phyloP scores from a whole-genome alignment of 768 basidiomycete genomes.

The Strobilomyces confusus region DNA sequence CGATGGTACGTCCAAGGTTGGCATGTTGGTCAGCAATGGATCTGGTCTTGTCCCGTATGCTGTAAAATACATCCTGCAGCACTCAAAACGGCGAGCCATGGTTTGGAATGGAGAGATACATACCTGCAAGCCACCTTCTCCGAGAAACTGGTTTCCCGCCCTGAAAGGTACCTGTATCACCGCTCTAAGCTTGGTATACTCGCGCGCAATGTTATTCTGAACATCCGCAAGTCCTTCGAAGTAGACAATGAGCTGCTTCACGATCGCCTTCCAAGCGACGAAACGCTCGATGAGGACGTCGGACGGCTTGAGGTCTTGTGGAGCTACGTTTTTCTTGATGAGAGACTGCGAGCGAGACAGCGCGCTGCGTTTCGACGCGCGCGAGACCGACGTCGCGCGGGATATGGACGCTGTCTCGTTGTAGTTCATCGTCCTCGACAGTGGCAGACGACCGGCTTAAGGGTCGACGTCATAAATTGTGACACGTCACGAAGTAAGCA shows the following conservation, averaged over 20 bases:
- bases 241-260: conserved; percentile 92
- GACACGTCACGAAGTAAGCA: conserved; percentile 14
- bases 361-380: conserved; percentile 63
- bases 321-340: conserved; percentile 91
- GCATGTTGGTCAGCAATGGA: conserved; percentile 94
- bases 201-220: conserved; percentile 90
- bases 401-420: conserved; percentile 53
- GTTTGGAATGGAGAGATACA: conserved; percentile 13
- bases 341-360: conserved; percentile 78
- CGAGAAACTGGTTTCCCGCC: conserved; percentile 94
- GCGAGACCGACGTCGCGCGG: conserved; percentile 68
- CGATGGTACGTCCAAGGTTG: conserved; percentile 92
- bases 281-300: conserved; percentile 97
- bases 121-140: conserved; percentile 93
- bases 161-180: conserved; percentile 98
- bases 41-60: conserved; percentile 89
- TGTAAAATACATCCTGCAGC: conserved; percentile 82
- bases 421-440: conserved; percentile 29
- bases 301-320: conserved; percentile 85
- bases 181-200: conserved; percentile 88
- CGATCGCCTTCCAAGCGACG: conserved; percentile 92
- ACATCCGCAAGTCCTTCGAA: conserved; percentile 71
- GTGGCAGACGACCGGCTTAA: too few relatives aligned
- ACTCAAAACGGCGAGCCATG: background rate
- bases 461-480: conserved; percentile 24